Evolutionary conservation across 805 yeast genomes (phyloP), one percentile per base, ranked within the genome.

Genomic region (Citeromyces nyonsensis): DNA sequence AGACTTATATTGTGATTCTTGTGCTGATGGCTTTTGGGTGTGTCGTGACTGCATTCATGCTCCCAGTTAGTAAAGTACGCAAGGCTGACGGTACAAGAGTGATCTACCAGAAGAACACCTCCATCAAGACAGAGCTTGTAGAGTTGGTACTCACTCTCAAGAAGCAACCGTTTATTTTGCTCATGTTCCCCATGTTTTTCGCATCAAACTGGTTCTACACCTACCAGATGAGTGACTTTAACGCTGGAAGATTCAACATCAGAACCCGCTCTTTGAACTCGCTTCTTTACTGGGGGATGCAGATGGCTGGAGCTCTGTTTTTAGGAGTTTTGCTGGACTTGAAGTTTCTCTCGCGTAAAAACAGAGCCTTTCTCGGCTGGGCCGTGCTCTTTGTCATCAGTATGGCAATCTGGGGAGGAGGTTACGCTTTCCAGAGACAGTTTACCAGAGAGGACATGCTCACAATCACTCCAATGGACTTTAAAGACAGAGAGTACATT

Each of bases 121-220:
- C 61, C 39, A 52, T 65, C 58, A 51, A 52, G 41, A 47, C 56
- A 14, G 54, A 69, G 42, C 47, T 46, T 38, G 43, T 44, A 28
- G 27, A 34, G 3, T 15, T 43, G 28, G 13, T 22, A 13, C 5
- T 20, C 18, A 48, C 59, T 31, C 52, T 66, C 38, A 45, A 42
- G 34, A 33, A 29, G 14, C 44, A 42, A 33, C 45, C 47, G 26
- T 33, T 49, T 44, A 62, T 69, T 33, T 45, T 60, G 32, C 46
- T 63, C 25, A 40, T 69, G 47, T 63, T 71, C 59, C 78, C 77
- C 22, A 61, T 67, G 66, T 70, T 70, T 48, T 63, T 65, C 40
- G 61, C 72, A 24, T 65, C 76, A 27, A 71, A 71, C 55, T 71
- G 71, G 72, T 70, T 68, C 54, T 66, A 66, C 57, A 65, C 76